Evolutionary conservation across 768 basidiomycete genomes (phyloP), one percentile per base, ranked within the genome.

Genomic region (Collybiopsis confluens): DNA sequence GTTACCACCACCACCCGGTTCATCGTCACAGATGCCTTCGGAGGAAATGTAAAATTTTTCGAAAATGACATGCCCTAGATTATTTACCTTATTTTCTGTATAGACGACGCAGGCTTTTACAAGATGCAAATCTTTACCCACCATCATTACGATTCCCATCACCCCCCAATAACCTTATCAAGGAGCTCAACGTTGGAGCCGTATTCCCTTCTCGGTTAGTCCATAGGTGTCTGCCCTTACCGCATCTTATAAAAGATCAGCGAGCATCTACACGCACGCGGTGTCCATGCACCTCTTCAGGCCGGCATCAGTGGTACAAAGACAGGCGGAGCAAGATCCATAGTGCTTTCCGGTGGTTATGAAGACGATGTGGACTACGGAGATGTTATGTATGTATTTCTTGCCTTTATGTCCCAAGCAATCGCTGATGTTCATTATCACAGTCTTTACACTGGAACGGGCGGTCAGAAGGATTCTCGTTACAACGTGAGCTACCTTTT

Each of bases 321-420:
- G 11, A 52, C 41, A 3, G 38, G 58, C 2, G 76, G 75, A 1
- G 74, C 75, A 1, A 72, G 64, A 54, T 77, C 76, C 0, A 67
- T 78, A 20, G 70, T 71, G 30, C 48, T 74, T 2, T 74, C 72
- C 13, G 66, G 68, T 4, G 67, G 69, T 2, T 77, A 78, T 43
- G 68, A 69, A 38, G 76, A 78, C 40, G 70, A 78, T 55, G 27
- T 52, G 2, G 76, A 77, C 47, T 45, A 67, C 0, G 75, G 76
- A 7, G 66, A 75, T 2, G 60, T 62, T 21, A 60, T 76, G 74
- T 75, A 54, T 49, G 70, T 63, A 9, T 41, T 26, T 6, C 35
- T 27, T n/a, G n/a, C n/a, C n/a, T n/a, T n/a, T n/a, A n/a, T n/a
- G n/a, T n/a, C n/a, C n/a, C 48, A 21, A n/a, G 41, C 20, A 47